Evolutionary conservation across 495 filamentous ascomycete genomes (phyloP).

Genomic region (Xylaria bambusicola): DNA sequence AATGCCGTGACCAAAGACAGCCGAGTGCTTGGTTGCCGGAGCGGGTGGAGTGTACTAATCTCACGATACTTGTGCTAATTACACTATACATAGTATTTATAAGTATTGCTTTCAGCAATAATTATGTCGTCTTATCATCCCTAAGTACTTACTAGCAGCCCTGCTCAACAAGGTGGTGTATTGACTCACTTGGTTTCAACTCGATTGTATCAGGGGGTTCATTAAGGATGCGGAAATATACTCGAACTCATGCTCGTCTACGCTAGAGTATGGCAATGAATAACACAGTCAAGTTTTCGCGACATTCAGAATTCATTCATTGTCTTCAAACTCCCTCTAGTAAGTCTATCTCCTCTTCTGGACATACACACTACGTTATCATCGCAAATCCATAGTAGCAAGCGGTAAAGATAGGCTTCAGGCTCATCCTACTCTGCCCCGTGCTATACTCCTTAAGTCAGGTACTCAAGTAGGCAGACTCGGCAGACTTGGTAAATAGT

Average conservation of each 20-base stretch:
- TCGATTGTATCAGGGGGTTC: background rate
- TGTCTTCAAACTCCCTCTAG: too few relatives aligned
- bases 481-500: too few relatives aligned
- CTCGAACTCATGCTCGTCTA: too few relatives aligned
- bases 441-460: too few relatives aligned
- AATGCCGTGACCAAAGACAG: background rate
- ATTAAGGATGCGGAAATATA: background rate
- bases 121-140: background rate
- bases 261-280: background rate
- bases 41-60: constrained; percentile 9
- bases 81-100: background rate
- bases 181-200: background rate
- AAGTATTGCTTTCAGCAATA: too few relatives aligned
- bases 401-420: background rate
- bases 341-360: background rate
- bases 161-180: background rate
- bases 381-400: background rate
- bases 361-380: too few relatives aligned
- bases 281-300: background rate
- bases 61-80: background rate
- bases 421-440: background rate
- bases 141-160: background rate
- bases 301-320: too few relatives aligned
- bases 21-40: background rate
- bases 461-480: too few relatives aligned